Evolutionary conservation across 768 basidiomycete species (phyloP).

Genomic region (Boletus sp.): DNA sequence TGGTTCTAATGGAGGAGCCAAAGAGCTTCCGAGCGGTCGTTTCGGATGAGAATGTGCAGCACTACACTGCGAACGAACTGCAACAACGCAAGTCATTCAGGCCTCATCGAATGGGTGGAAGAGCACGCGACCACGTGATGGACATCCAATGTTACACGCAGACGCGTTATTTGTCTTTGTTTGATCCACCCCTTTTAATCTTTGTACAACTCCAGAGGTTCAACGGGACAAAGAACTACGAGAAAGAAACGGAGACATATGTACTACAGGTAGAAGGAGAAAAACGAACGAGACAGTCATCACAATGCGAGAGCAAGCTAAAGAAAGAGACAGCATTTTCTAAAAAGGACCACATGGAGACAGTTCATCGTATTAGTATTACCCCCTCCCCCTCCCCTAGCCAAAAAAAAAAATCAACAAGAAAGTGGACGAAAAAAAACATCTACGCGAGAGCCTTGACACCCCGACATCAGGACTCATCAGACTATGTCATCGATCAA

Average conservation of each 20-base stretch:
- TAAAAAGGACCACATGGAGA: neutral
- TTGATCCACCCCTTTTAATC: neutral
- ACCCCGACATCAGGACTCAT: neutral
- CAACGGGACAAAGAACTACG: neutral
- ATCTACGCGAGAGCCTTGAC: neutral
- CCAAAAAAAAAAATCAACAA: slow-evolving; percentile 17
- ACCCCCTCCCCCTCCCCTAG: neutral
- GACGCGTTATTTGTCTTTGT: slow-evolving; percentile 18
- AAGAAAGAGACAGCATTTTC: neutral
- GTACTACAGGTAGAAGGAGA: neutral
- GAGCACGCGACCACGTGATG: slow-evolving; percentile 6
- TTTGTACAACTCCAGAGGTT: neutral
- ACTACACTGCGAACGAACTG: neutral
- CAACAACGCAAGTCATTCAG: slow-evolving; percentile 1
- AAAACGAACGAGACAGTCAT: neutral
- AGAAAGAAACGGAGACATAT: neutral
- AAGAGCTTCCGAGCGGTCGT: neutral
- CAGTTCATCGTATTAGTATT: slow-evolving; percentile 20
- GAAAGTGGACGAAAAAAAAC: slow-evolving; percentile 4
- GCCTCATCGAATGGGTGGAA: neutral
- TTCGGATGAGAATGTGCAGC: neutral
- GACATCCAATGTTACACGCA: neutral
- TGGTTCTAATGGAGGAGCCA: neutral
- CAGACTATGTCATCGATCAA: neutral
- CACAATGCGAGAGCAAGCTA: neutral